Conservation (phyloP, 1,284 basidiomycete genomes). For the Rhodotorula glutinis region DNA sequence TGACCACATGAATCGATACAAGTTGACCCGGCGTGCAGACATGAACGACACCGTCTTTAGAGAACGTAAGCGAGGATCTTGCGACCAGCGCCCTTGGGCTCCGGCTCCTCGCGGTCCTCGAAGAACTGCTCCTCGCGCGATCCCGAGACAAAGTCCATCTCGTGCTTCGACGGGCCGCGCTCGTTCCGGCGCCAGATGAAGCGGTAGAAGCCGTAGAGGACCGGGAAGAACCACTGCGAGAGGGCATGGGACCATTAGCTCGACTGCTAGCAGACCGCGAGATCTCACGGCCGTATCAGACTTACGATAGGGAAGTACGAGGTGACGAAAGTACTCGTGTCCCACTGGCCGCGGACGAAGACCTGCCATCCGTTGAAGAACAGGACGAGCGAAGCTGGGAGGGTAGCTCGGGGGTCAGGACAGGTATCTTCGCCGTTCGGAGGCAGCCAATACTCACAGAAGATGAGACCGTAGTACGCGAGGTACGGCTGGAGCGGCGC, state of each 20-base stretch:
- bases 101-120: slow-evolving; percentile 8
- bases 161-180: slow-evolving; percentile 51
- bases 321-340: slow-evolving; percentile 12
- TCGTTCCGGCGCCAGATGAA: slow-evolving; percentile 46
- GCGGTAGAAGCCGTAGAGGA: slow-evolving; percentile 62
- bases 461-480: slow-evolving; percentile 34
- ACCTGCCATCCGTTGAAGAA: slow-evolving; percentile 38
- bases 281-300: neutral
- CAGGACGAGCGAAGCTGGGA: slow-evolving; percentile 25
- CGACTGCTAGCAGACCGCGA: too few species aligned
- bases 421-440: too few species aligned
- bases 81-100: slow-evolving; percentile 15
- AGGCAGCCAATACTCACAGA: neutral
- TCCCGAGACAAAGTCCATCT: slow-evolving; percentile 67
- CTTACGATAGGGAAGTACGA: slow-evolving; percentile 12
- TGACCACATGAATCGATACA: too few species aligned
- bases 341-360: slow-evolving; percentile 58
- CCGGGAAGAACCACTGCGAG: slow-evolving; percentile 61
- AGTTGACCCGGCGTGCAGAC: too few species aligned
- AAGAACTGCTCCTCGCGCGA: slow-evolving; percentile 27
- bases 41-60: neutral
- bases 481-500: slow-evolving; percentile 46
- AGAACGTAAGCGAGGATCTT: slow-evolving; percentile 18
- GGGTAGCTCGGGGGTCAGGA: too few species aligned
- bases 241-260: too few species aligned